Percentiles rank a stretch among this genome's conserved stretches.
phyloP scores from a whole-genome alignment of 495 filamentous ascomycete species.

The Neurospora pannonica region DNA sequence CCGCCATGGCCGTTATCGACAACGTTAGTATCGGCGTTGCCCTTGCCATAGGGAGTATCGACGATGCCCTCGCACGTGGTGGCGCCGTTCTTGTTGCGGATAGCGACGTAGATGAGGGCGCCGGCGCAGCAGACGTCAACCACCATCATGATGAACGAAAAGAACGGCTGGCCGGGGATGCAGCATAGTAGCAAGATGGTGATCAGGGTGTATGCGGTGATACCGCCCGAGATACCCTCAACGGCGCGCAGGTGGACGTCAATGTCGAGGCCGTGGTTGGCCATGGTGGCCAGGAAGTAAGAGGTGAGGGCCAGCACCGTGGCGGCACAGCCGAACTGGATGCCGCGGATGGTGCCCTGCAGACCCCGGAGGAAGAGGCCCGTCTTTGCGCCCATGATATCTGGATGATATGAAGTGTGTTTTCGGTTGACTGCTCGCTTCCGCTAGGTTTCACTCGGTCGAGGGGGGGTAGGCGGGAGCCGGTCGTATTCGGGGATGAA shows the following conservation, averaged over 20 bases:
- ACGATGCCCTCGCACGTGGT: slow-evolving; percentile 51
- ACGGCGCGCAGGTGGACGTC: slow-evolving; percentile 62
- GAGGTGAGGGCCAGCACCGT: slow-evolving; percentile 74
- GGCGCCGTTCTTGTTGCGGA: slow-evolving; percentile 52
- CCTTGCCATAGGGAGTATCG: slow-evolving; percentile 57
- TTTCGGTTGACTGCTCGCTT: not conserved
- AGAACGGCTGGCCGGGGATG: slow-evolving; percentile 57
- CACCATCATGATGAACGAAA: slow-evolving; percentile 60
- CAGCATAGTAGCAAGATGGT: slow-evolving; percentile 68
- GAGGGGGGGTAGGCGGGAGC: not conserved
- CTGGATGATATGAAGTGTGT: not conserved
- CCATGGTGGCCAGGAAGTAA: slow-evolving; percentile 57
- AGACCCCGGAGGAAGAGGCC: slow-evolving; percentile 53
- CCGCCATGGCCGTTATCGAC: slow-evolving; percentile 29
- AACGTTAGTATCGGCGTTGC: slow-evolving; percentile 35
- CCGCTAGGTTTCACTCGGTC: not conserved
- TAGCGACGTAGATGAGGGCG: slow-evolving; percentile 52
- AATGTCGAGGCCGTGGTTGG: slow-evolving; percentile 49
- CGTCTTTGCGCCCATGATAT: slow-evolving; percentile 27
- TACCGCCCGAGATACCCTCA: slow-evolving; percentile 69
- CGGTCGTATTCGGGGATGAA: not conserved
- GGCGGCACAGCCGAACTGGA: slow-evolving; percentile 63
- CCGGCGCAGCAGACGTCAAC: slow-evolving; percentile 50
- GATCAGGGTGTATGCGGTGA: slow-evolving; percentile 60
- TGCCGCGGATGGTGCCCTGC: slow-evolving; percentile 52